phyloP scores from a whole-genome alignment of 129 eudicot genomes.

The Scalesia atractyloides region DNA sequence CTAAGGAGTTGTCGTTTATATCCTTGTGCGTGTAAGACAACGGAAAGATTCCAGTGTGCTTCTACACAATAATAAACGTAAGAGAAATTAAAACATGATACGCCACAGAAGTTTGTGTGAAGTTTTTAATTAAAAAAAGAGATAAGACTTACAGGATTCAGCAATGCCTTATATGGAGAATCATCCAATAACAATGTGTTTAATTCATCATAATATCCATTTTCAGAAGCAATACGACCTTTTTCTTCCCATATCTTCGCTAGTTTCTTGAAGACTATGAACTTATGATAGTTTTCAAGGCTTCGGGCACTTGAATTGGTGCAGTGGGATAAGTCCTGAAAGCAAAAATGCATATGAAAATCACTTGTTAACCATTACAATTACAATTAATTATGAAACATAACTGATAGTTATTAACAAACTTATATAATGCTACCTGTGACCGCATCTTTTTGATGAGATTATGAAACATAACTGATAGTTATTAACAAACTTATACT shows the following conservation, averaged over 20 bases:
- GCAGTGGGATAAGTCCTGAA: slow-evolving; percentile 67
- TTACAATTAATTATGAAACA: too few species aligned
- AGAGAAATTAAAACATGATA: background rate
- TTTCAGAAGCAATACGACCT: slow-evolving; percentile 52
- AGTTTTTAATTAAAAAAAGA: background rate
- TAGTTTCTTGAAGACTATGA: slow-evolving; percentile 68
- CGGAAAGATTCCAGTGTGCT: slow-evolving; percentile 81
- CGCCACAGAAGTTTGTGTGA: background rate
- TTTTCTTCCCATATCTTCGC: slow-evolving; percentile 64
- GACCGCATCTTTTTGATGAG: slow-evolving; percentile 7
- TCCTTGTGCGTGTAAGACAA: slow-evolving; percentile 55
- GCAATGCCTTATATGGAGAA: slow-evolving; percentile 89
- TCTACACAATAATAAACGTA: slow-evolving; percentile 36
- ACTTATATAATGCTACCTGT: background rate
- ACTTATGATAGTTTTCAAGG: slow-evolving; percentile 67
- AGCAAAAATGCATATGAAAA: slow-evolving; percentile 9
- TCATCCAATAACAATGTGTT: slow-evolving; percentile 86
- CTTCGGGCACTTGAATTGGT: slow-evolving; percentile 57
- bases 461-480: too few species aligned
- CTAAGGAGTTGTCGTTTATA: slow-evolving; percentile 60
- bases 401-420: slow-evolving; percentile 16
- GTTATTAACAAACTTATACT: too few species aligned
- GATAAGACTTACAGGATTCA: slow-evolving; percentile 71
- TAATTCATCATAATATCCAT: slow-evolving; percentile 67
- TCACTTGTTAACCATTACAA: too few species aligned